Base-by-base conservation (phyloP, 352 stramenopile genomes). In the Thalassiosira livingstoniorum region DNA sequence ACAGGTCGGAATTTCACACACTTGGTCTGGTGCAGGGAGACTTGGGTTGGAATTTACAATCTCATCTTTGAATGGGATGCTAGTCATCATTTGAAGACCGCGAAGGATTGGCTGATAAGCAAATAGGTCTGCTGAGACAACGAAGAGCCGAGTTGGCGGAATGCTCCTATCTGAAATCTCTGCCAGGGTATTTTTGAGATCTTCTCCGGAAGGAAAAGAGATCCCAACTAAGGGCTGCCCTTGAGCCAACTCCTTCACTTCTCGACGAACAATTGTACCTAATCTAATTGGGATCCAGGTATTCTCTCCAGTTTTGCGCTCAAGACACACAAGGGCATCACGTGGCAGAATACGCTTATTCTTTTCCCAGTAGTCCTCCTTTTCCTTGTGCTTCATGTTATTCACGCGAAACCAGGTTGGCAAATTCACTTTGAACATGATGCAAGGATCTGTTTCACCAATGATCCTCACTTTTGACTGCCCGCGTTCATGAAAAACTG, bases 51-150 rank as follows among this genome's bases (percentile, higher is more conserved):
- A 31, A 60, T 67, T 15, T 7, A 75, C 54, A 47, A 75, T 66
- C 45, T 75, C 67, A 66, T 67, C 23, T 23, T 75, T 75, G 53
- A 75, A 75, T 57, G 67, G 67, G 23, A 75, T 55, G 25, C 67
- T 37, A 10, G 25, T 75, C 67, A 75, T 75, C 53, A 75, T 67
- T 53, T 75, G 67, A 13, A 75, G 37, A 54, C 67, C 31, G 21
- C 53, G 31, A 51, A 75, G 51, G 42, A 75, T 75, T 47, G 67
- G 67, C 29, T 75, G 53, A 25, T 75, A 67, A 27, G 67, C 67
- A 67, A 75, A 75, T 15, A 75, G 67, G 32, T 75, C 67, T 45
- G 67, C 67, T 47, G 53, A 67, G 42, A 75, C 67, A 51, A 75
- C 39, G n/a, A 75, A n/a, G 13, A 75, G 53, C 25, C 67, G 65